These are phyloP conservation scores for Pseudodiploospora longispora DNA, from an alignment of 2,329 filamentous ascomycete genomes.

Conservation along the genomic window DNA sequence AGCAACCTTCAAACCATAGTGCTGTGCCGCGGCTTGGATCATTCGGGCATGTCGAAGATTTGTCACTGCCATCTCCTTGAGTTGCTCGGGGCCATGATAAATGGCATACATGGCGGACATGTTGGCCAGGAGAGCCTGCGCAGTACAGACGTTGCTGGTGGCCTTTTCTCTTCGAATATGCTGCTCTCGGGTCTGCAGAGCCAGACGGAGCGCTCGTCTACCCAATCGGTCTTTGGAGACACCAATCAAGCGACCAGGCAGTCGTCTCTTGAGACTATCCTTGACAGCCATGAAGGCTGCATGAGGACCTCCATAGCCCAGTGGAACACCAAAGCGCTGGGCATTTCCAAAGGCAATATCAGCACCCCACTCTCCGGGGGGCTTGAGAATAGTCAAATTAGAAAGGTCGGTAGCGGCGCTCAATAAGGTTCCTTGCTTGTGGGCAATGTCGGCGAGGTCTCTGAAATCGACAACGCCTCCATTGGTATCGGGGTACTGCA, in stretches of 20 bases:
- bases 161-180: conserved; percentile 95
- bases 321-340: conserved; percentile 83
- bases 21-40: conserved; percentile 55
- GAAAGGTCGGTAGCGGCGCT: conserved; percentile 85
- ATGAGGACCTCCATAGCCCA: conserved; percentile 91
- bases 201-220: conserved; percentile 70
- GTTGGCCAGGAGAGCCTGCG: conserved; percentile 87
- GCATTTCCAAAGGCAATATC: conserved; percentile 92
- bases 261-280: conserved; percentile 89
- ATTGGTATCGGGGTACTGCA: conserved; percentile 90
- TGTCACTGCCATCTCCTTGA: conserved; percentile 76
- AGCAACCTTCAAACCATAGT: conserved; percentile 56
- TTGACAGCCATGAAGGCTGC: conserved; percentile 91
- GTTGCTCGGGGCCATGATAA: conserved; percentile 80
- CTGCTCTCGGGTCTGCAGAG: conserved; percentile 88
- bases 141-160: conserved; percentile 95
- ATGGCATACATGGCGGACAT: conserved; percentile 94
- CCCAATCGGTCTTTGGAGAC: conserved; percentile 86
- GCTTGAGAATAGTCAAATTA: conserved; percentile 77
- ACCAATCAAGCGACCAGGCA: conserved; percentile 83
- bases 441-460: conserved; percentile 64
- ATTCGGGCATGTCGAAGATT: conserved; percentile 64
- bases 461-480: conserved; percentile 73
- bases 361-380: conserved; percentile 88
- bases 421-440: conserved; percentile 70